Conservation (phyloP, 768 basidiomycete species). For the Mrakia frigida region DNA sequence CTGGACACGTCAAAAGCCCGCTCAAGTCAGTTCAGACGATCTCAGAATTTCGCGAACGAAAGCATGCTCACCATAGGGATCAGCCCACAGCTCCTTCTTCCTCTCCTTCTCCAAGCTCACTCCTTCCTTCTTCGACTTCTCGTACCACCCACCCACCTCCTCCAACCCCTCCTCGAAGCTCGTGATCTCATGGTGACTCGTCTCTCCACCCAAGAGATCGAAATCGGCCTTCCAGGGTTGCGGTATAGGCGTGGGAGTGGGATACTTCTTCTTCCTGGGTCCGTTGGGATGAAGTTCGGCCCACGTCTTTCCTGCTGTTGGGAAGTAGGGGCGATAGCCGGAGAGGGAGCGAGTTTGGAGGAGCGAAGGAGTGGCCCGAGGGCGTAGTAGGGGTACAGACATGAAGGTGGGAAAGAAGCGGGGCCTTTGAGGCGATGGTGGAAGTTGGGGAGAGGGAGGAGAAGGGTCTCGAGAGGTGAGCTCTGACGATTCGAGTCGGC, state of each 20-base stretch:
- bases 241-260: neutral
- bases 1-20: neutral
- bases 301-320: neutral
- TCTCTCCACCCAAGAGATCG: neutral
- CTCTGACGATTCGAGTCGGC: too few species aligned
- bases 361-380: too few species aligned
- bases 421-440: too few species aligned
- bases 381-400: too few species aligned
- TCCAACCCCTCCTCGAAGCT: neutral
- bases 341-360: too few species aligned
- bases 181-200: neutral
- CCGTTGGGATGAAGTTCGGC: neutral
- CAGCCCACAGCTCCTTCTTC: slow-evolving; percentile 5
- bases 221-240: neutral
- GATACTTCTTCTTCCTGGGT: neutral
- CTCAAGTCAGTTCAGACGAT: neutral
- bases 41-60: neutral
- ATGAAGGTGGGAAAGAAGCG: too few species aligned
- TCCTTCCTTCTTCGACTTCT: neutral
- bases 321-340: too few species aligned
- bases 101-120: neutral
- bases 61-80: neutral
- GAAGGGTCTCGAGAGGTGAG: too few species aligned
- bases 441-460: too few species aligned
- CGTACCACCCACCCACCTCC: neutral